Conservation (phyloP, 108 stramenopile genomes). For the Parmales sp. region DNA sequence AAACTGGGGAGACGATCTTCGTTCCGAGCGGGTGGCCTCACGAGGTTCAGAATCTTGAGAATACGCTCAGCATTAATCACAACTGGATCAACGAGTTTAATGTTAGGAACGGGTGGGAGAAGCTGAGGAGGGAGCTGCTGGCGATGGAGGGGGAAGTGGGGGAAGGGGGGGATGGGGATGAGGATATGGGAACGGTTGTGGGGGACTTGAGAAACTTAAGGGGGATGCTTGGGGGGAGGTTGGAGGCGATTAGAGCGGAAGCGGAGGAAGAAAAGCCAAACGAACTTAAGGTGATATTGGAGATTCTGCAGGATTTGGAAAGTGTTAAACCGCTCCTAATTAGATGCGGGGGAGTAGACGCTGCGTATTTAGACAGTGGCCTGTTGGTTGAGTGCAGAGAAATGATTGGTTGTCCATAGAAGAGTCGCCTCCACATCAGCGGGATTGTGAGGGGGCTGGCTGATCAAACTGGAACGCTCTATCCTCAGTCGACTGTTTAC, state of each 20-base stretch:
- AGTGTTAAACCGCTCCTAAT: neutral
- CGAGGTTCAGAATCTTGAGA: constrained; percentile 60
- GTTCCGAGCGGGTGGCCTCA: constrained; percentile 73
- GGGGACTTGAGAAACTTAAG: neutral
- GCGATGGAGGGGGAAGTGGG: neutral
- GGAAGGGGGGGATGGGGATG: neutral
- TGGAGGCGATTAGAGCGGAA: neutral
- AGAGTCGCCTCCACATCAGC: too few relatives aligned
- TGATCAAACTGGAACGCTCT: too few relatives aligned
- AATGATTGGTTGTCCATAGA: too few relatives aligned
- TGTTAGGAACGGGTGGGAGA: constrained; percentile 15
- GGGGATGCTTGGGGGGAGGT: neutral
- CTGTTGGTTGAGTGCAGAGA: too few relatives aligned
- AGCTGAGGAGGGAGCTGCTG: constrained; percentile 8
- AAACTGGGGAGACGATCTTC: constrained; percentile 60
- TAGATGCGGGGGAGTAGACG: too few relatives aligned
- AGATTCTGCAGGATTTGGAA: neutral
- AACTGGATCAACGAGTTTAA: constrained; percentile 51
- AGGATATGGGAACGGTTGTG: neutral
- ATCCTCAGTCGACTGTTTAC: too few relatives aligned
- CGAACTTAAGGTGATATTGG: neutral
- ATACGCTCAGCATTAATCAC: constrained; percentile 65
- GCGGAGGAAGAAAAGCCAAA: neutral
- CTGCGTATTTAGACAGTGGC: too few relatives aligned
- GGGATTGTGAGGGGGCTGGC: too few relatives aligned